Evolutionary conservation across 2,329 filamentous ascomycete species (phyloP).

Genomic region (Fusarium pseudonygamai): DNA sequence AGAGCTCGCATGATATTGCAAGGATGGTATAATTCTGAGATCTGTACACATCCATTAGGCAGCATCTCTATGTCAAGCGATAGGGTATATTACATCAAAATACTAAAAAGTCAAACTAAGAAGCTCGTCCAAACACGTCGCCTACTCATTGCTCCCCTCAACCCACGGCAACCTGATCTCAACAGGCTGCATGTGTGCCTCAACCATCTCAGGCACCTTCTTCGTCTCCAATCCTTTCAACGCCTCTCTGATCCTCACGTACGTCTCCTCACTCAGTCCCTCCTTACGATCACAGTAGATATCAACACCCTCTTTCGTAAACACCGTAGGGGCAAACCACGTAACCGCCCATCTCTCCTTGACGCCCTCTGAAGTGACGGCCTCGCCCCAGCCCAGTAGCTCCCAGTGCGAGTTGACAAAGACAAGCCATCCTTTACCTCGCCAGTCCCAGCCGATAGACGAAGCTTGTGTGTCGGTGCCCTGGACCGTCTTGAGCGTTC

Average conservation of each 20-base stretch:
- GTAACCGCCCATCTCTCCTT: constrained; percentile 79
- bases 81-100: constrained; percentile 23
- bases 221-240: constrained; percentile 59
- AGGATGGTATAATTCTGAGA: neutral
- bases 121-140: neutral
- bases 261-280: constrained; percentile 67
- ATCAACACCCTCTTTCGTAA: constrained; percentile 84
- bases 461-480: constrained; percentile 67
- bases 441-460: constrained; percentile 73
- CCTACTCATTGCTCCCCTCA: constrained; percentile 30
- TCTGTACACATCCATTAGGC: neutral
- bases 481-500: constrained; percentile 66
- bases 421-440: constrained; percentile 77
- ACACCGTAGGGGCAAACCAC: constrained; percentile 84
- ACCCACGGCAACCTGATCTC: constrained; percentile 63
- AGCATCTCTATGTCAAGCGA: neutral
- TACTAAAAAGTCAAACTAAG: neutral
- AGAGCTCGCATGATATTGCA: neutral
- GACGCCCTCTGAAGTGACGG: constrained; percentile 49
- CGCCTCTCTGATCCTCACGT: constrained; percentile 64
- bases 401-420: constrained; percentile 84
- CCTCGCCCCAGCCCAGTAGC: constrained; percentile 77
- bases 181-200: constrained; percentile 60
- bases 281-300: constrained; percentile 73
- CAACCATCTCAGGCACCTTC: constrained; percentile 62